Base-by-base conservation (phyloP, 768 basidiomycete genomes). In the Collybiopsis confluens region DNA sequence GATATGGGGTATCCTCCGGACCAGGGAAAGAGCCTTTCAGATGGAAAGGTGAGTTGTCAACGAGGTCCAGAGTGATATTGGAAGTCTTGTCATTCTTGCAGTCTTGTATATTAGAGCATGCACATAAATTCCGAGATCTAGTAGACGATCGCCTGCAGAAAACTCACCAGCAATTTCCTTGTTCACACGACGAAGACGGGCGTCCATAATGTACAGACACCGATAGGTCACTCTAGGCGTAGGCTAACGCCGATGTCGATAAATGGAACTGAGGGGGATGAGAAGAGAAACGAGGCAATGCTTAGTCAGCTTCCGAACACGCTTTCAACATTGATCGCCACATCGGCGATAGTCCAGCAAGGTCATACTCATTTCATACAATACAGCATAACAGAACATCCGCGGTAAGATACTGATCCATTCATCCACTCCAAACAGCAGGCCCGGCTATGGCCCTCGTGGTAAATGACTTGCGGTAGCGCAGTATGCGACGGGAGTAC, bases 81-180 rank as follows among this genome's bases (percentile, higher is more conserved):
- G 92, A 92, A 16, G 86, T 81, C 77, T 87, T 92, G 76, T 98
- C 95, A 68, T 90, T 94, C 77, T 94, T 92, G 80, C 92, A 94
- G 70, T 96, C 93, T 94, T 64, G 42, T 49, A 9, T 28, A n/a
- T n/a, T n/a, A 24, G 42, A 27, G 6, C 27, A 23, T 24, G 13
- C 10, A 18, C 16, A 41, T 9, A 20, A 18, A 50, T 45, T 26
- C 20, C 21, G n/a, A 45, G 26, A 27, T 27, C 40, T 42, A 7
- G n/a, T n/a, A n/a, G 36, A 23, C 40, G 4, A 24, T 42, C 24
- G 11, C 16, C 23, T 16, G 11, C 38, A 49, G 24, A n/a, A 18
- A 37, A 58, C 77, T 57, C 45, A 86, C 91, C 94, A 58, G 85
- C 71, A 56, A 98, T 97, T 74, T 98, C 94, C 73, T 96, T 97